Evolutionary conservation across 768 basidiomycete genomes (phyloP), one percentile per base, ranked within the genome.

Genomic region (Tylopilus sp.): DNA sequence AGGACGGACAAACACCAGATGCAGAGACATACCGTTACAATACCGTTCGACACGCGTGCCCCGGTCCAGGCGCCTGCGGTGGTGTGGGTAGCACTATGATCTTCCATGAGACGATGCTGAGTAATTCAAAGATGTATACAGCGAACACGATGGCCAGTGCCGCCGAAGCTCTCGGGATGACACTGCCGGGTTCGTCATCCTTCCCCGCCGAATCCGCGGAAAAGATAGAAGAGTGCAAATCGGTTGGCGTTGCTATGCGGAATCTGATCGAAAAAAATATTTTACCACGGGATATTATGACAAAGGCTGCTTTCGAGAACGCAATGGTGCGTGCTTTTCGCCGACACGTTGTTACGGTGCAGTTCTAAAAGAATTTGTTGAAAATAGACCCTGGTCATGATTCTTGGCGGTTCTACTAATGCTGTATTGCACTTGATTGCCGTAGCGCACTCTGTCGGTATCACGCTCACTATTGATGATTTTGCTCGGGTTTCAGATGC

Each of bases 71-170:
- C 48, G 94, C 96, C 45, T 99, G 97, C 71, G 97, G 97, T 68
- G 96, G 95, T 59, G 93, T 95, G 69, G 71, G 90, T 80, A 33
- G 48, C 56, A n/a, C 10, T 12, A 34, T 42, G 22, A 37, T 22
- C 29, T 28, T 42, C 36, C 11, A 0, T 34, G 9, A 40, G 11
- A 13, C 25, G 21, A 59, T 54, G 14, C 54, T 64, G 29, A 52
- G 55, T 41, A 17, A 17, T 28, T 29, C 46, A 9, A 67, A 94
- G 92, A 95, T 96, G 93, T 96, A 96, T 71, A 97, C 94, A 6
- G 92, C 92, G 30, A 99, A 98, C 71, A 98, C 97, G 3, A 98
- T 99, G 92, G 92, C 96, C 6, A 93, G 91, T 58, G 92, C 94
- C 14, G 81, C 91, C 38, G 97, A 99, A 73, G 94, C 89, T 1